Base-by-base conservation (phyloP, 805 yeast genomes). In the Wickerhamomyces chambardii region DNA sequence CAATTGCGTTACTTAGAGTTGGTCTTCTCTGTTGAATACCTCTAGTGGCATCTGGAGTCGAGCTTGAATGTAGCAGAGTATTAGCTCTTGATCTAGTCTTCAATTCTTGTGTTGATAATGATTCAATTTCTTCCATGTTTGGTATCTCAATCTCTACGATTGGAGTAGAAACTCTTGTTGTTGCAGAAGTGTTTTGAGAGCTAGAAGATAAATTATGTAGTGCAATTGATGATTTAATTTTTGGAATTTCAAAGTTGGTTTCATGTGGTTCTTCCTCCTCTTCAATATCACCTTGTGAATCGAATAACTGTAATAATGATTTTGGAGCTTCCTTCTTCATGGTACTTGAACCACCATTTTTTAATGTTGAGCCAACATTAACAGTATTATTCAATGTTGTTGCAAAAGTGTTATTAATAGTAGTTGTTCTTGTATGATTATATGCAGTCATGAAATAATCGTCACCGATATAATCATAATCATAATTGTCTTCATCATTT, bases 141-240 rank as follows among this genome's bases (percentile, higher is more conserved):
- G 90, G 90, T 29, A 82, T 83, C 51, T 81, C 89, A 40, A 71
- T 72, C 40, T 71, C 71, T 21, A 70, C 71, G 3, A 80, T 65
- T 2, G 85, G 81, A 0, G 82, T 71, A 9, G 73, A 68, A 15
- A 63, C 61, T 28, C 73, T 51, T 6, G 63, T 59, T n/a, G 44
- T 41, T 1, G 47, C 30, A 17, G 50, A 34, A 5, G 36, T 39
- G 4, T 36, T 21, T n/a, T 24, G 22, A 31, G 36, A 30, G 22
- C 51, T 24, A 8, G 26, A 29, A n/a, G 34, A 31, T 18, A 36
- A 32, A 22, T 31, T 36, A 29, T 43, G 53, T 12, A 47, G 28
- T 2, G 37, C 52, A 19, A 40, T 35, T 4, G 50, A 16, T 2
- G 56, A 45, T 12, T 44, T 26, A 11, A 45, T 42, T 15, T 44